Evolutionary conservation across 1,139 yeast genomes (phyloP), one percentile per base, ranked within the genome.

Genomic region (Debaryomyces subglobosus): DNA sequence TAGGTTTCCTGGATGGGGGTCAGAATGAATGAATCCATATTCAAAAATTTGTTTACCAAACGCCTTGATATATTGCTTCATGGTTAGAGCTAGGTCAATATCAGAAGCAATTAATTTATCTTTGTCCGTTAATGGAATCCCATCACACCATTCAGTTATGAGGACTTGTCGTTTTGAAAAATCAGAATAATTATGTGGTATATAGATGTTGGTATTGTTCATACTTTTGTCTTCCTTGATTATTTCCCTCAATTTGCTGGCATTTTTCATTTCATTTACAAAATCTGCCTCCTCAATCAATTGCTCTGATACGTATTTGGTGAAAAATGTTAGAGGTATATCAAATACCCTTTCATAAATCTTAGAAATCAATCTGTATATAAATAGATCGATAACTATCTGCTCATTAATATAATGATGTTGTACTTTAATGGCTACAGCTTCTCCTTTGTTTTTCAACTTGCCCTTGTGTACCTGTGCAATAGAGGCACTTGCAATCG

Each of bases 1-100:
- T 52, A 88, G 65, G 60, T 88, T 88, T 3, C 96, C 96, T 1
- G 95, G 95, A 60, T 88, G 96, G 5, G 94, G 89, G 62, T 88
- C 96, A 45, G 91, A 82, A 63, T 88, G 95, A 13, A 88, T 84
- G 51, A 82, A 74, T 6, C 95, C 95, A 80, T 89, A 87, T 38
- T 78, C 72, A 63, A 86, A 88, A 27, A 86, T 84, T 68, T 86
- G 92, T 50, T 80, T 78, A 6, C 89, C 84, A 55, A 85, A 85
- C 13, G 84, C 69, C 29, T 71, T 70, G 39, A 84, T 65, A 54
- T 86, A 79, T 49, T 77, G 79, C 16, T 71, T 65, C 81, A 86
- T 76, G 16, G 84, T 70, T 13, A 62, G 54, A 16, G 68, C 57
- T 18, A 79, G 65, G 56, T 81, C 69, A 58, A 65, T 83, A 1